Evolutionary conservation across 805 yeast species (phyloP).

Genomic region (Candida cerambycidarum): DNA sequence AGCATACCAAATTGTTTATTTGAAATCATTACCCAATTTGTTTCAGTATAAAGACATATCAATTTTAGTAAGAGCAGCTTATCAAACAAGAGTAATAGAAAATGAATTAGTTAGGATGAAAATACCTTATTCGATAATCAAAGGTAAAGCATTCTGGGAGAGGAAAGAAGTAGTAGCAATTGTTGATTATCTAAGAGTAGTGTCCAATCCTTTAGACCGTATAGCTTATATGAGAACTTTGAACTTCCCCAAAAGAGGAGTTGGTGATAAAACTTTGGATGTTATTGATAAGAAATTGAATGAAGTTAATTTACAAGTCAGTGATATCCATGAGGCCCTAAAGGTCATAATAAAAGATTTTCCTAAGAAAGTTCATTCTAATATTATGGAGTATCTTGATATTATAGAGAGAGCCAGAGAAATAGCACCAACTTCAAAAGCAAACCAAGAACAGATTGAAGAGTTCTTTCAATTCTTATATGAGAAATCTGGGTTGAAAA

Average conservation of each 20-base stretch:
- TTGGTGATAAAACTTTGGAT: conserved; percentile 58
- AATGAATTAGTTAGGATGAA: conserved; percentile 52
- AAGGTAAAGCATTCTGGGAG: conserved; percentile 82
- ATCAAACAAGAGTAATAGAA: conserved; percentile 63
- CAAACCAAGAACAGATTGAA: background rate
- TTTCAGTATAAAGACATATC: conserved; percentile 64
- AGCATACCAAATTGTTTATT: conserved; percentile 51
- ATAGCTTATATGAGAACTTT: conserved; percentile 59
- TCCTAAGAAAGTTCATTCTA: background rate
- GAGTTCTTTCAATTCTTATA: conserved; percentile 18
- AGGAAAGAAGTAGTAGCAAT: conserved; percentile 63
- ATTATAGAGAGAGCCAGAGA: conserved; percentile 23
- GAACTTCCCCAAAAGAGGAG: conserved; percentile 61
- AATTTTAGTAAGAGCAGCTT: conserved; percentile 65
- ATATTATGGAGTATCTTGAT: conserved; percentile 20
- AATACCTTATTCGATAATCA: conserved; percentile 66
- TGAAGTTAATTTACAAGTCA: conserved; percentile 9
- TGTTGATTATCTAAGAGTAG: conserved; percentile 62
- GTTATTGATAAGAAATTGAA: conserved; percentile 18
- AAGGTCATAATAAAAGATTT: background rate
- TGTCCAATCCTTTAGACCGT: conserved; percentile 58
- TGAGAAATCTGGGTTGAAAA: conserved; percentile 27
- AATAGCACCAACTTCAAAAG: conserved; percentile 12
- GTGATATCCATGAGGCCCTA: conserved; percentile 15
- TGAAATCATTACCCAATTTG: conserved; percentile 46